Base-by-base conservation (phyloP, 192 early-diverging fungal species). In the Paraglomus occultum region DNA sequence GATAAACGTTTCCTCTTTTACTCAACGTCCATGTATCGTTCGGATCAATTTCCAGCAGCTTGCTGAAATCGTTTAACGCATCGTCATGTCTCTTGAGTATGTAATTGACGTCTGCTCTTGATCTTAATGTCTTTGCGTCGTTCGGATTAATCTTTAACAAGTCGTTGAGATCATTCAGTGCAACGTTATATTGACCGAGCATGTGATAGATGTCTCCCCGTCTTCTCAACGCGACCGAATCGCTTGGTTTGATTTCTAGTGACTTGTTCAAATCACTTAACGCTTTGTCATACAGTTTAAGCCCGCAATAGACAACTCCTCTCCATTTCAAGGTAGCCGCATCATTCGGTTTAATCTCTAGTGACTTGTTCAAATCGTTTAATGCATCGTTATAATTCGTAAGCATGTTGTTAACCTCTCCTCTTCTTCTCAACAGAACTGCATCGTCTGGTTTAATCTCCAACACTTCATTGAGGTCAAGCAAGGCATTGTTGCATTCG, bases 11-110 rank as follows among this genome's bases (percentile, higher is more conserved):
- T 18, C 52, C 66, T 5, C 66, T 15, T 44, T 42, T 50, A 42
- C 20, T 12, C 14, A 23, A 68, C 14, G 66, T 53, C 18, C n/a
- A 45, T 18, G 44, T 6, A 44, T 67, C 43, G 10, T 20, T 7
- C 6, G 48, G 15, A 42, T 67, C 50, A 39, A 53, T 14, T 18
- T 67, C 2, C 14, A 67, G 44, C 2, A 52, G 7, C 23, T 20
- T n/a, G 22, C 52, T 67, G n/a, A 67, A 67, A 49, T 53, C 65
- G 15, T 39, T 18, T 31, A 67, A 10, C 44, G 65, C 18, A 44
- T 67, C n/a, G 2, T 67, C 51, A 39, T 52, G 22, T 22, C 23
- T 18, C 9, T 22, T 15, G 5, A 67, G 20, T n/a, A 22, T 11
- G n/a, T 42, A 51, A 42, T 53, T 53, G 15, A 52, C 46, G 31